phyloP scores from a whole-genome alignment of 2,329 filamentous ascomycete species.

The Penicillium sp. region DNA sequence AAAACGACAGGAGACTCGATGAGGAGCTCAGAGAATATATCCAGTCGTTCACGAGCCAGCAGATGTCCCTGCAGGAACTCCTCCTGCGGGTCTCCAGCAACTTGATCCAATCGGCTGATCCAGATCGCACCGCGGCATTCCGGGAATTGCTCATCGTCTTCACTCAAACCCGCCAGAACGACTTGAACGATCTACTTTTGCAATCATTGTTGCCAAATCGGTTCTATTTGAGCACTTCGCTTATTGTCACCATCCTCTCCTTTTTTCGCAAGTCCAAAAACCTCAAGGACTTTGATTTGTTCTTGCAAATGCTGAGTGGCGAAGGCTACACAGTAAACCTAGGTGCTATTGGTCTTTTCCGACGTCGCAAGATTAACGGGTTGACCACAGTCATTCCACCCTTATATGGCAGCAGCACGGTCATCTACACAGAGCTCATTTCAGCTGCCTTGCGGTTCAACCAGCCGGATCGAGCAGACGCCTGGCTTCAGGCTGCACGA shows the following conservation, averaged over 20 bases:
- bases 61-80: constrained; percentile 38
- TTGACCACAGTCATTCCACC: constrained; percentile 41
- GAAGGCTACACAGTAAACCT: constrained; percentile 39
- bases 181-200: constrained; percentile 41
- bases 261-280: constrained; percentile 45
- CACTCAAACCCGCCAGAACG: constrained; percentile 41
- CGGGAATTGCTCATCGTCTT: constrained; percentile 41
- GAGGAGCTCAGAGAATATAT: constrained; percentile 33
- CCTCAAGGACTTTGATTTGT: constrained; percentile 43
- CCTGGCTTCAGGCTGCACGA: constrained; percentile 41
- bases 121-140: constrained; percentile 37
- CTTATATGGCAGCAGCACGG: constrained; percentile 33
- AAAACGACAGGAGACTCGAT: constrained; percentile 28
- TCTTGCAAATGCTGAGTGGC: constrained; percentile 40
- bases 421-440: constrained; percentile 40
- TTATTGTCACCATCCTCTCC: constrained; percentile 40
- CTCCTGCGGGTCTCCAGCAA: constrained; percentile 39
- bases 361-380: constrained; percentile 35
- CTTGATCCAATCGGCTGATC: constrained; percentile 37
- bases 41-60: constrained; percentile 27
- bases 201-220: constrained; percentile 40
- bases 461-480: constrained; percentile 43
- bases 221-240: constrained; percentile 37
- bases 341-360: constrained; percentile 27
- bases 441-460: constrained; percentile 42